Evolutionary conservation across 305 asterid species (phyloP), one percentile per base, ranked within the genome.

Genomic region (Fraxinus greggii): DNA sequence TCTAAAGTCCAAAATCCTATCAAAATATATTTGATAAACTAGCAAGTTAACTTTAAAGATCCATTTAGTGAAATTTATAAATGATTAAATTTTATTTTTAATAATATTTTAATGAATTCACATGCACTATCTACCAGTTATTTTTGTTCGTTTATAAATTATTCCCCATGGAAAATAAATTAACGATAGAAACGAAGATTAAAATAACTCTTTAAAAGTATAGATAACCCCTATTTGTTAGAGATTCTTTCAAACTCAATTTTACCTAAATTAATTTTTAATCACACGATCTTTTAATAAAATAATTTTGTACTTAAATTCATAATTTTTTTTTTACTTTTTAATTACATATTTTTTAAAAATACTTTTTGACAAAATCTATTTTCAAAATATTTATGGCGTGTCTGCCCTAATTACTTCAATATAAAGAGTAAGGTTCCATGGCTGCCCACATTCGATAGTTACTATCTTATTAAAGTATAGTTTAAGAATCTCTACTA

Each of bases 391-490:
- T 5, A n/a, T n/a, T 54, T 54, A n/a, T 19, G 24, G 3, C 3
- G 8, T 5, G 23, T 21, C 6, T 19, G 10, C 65, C 65, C 10
- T 54, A 5, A 48, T n/a, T 19, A 6, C 26, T 54, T 54, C 23
- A 54, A 19, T 19, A 59, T 59, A 38, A 28, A 81, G 24, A 23
- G 31, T 7, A 23, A 24, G 56, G 74, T 51, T 61, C 81, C 79
- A 38, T 15, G 78, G 85, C 75, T 83, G 85, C 48, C 82, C 83
- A 72, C 79, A 72, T 72, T 79, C 40, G 42, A 79, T 76, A 78
- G 59, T 48, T 59, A 59, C 40, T 78, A 35, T 83, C 29, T 65
- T 61, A 83, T 73, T 74, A 79, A 79, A 74, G 86, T 74, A 77
- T 40, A 61, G 79, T 79, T 51, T 83, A 61, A 83, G 80, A 70